A percentile compares a stretch with the other conserved stretches of the same genome.
Conservation (phyloP, 768 basidiomycete genomes). For the Chalciporus pseudorubinellus region DNA sequence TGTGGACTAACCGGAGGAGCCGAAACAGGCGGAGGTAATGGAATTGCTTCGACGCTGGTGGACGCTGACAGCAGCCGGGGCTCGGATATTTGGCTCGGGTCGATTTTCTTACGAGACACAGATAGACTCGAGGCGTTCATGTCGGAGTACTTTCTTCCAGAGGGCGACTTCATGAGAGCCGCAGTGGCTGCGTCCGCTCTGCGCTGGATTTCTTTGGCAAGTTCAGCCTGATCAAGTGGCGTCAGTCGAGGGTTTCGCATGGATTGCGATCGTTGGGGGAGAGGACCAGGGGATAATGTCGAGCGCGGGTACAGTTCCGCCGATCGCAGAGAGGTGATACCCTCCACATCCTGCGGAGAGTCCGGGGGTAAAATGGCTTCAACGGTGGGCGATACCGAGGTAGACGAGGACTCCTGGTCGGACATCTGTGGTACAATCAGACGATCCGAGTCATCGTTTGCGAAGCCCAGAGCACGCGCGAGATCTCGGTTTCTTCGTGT, state of each 20-base stretch:
- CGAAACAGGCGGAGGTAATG: slow-evolving; percentile 42
- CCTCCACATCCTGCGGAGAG: slow-evolving; percentile 19
- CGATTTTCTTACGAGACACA: slow-evolving; percentile 53
- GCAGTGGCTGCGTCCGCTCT: slow-evolving; percentile 66
- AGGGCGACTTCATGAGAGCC: slow-evolving; percentile 51
- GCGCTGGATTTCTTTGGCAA: slow-evolving; percentile 65
- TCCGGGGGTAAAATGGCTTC: slow-evolving; percentile 31
- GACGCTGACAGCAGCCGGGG: slow-evolving; percentile 67
- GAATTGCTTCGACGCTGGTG: slow-evolving; percentile 65
- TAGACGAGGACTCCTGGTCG: slow-evolving; percentile 27
- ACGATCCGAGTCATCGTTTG: slow-evolving; percentile 39
- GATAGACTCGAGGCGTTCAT: slow-evolving; percentile 42
- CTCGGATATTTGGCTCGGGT: slow-evolving; percentile 60
- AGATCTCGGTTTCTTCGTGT: slow-evolving; percentile 69
- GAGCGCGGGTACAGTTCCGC: slow-evolving; percentile 1
- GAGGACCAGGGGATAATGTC: slow-evolving; percentile 15
- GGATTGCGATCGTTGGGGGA: slow-evolving; percentile 31
- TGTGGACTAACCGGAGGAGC: slow-evolving; percentile 36
- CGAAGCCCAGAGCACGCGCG: slow-evolving; percentile 70
- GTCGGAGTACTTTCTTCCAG: slow-evolving; percentile 42
- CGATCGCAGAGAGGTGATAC: slow-evolving; percentile 1
- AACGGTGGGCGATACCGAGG: slow-evolving; percentile 35
- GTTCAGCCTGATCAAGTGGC: slow-evolving; percentile 50
- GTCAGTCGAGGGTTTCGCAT: slow-evolving; percentile 40
- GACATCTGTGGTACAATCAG: slow-evolving; percentile 22